phyloP scores from a whole-genome alignment of 1,284 basidiomycete genomes.

The Ustilago sp. region DNA sequence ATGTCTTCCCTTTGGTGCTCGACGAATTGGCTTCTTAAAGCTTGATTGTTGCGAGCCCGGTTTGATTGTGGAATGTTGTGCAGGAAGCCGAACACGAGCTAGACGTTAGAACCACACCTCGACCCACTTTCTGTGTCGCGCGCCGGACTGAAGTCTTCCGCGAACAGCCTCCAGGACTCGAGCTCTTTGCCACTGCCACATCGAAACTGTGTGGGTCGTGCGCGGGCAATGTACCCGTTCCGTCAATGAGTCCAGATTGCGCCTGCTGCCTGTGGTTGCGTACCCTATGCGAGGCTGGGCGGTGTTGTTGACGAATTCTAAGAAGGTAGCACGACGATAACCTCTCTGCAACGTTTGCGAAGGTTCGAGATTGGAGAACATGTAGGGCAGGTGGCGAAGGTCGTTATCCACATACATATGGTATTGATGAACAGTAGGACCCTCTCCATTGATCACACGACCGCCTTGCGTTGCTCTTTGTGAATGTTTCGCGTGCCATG shows the following conservation, averaged over 20 bases:
- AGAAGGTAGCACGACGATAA: not conserved
- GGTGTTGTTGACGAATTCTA: not conserved
- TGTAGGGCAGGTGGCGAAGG: no score
- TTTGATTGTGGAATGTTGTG: not conserved
- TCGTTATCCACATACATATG: no score
- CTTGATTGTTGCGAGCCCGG: not conserved
- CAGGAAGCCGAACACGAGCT: not conserved
- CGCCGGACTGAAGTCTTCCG: slow-evolving; percentile 8
- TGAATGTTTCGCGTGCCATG: slow-evolving; percentile 33
- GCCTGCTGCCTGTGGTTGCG: no score
- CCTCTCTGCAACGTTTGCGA: not conserved
- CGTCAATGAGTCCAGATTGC: not conserved
- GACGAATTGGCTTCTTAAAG: not conserved
- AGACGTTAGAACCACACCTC: slow-evolving; percentile 37
- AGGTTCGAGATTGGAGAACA: no score
- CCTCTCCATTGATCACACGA: not conserved
- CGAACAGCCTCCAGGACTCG: slow-evolving; percentile 38
- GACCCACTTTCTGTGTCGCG: slow-evolving; percentile 29
- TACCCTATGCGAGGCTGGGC: no score
- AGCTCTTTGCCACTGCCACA: slow-evolving; percentile 41
- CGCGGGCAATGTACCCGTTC: slow-evolving; percentile 29
- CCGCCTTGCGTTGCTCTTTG: slow-evolving; percentile 3
- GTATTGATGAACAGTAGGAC: no score
- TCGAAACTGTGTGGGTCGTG: slow-evolving; percentile 17
- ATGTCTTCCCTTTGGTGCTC: not conserved